Evolutionary conservation across 768 basidiomycete species (phyloP).

Genomic region (Rhizopogon roseolus): DNA sequence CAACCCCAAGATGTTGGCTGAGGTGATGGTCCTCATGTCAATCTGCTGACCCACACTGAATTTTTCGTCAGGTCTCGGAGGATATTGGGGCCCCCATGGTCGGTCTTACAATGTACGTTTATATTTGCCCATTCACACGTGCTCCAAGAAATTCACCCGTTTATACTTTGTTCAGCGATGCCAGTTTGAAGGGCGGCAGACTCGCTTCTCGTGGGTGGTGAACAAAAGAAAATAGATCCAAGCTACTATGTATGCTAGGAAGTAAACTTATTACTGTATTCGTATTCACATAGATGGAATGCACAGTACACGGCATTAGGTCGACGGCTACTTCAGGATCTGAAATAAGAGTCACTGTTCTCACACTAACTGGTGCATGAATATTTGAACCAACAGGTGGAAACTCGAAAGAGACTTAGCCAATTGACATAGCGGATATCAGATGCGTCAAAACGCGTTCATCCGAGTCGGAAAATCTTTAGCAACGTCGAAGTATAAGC

Average conservation of each 20-base stretch:
- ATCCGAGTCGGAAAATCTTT: too few relatives aligned
- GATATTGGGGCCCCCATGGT: conserved; percentile 92
- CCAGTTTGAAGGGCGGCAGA: conserved; percentile 65
- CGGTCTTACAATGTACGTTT: conserved; percentile 77
- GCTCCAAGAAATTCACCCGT: neutral
- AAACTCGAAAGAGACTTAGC: too few relatives aligned
- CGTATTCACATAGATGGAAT: neutral
- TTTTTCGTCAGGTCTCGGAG: conserved; percentile 56
- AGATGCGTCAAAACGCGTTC: too few relatives aligned
- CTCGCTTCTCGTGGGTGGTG: conserved; percentile 68
- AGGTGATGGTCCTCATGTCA: conserved; percentile 39
- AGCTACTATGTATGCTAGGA: conserved; percentile 1
- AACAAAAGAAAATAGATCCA: conserved; percentile 7
- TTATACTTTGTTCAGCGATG: conserved; percentile 38
- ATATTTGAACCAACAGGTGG: too few relatives aligned
- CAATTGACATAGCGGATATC: too few relatives aligned
- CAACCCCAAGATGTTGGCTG: conserved; percentile 87
- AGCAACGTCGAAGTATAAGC: too few relatives aligned
- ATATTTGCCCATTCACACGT: neutral
- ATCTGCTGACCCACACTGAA: conserved; percentile 1
- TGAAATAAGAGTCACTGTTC: too few relatives aligned
- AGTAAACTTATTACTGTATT: conserved; percentile 5
- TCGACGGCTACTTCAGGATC: too few relatives aligned
- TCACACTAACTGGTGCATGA: neutral
- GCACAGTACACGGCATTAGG: too few relatives aligned